Evolutionary conservation across 176 grass and related monocot genomes (phyloP), one percentile per base, ranked within the genome.

Genomic region (Lolium multiflorum): DNA sequence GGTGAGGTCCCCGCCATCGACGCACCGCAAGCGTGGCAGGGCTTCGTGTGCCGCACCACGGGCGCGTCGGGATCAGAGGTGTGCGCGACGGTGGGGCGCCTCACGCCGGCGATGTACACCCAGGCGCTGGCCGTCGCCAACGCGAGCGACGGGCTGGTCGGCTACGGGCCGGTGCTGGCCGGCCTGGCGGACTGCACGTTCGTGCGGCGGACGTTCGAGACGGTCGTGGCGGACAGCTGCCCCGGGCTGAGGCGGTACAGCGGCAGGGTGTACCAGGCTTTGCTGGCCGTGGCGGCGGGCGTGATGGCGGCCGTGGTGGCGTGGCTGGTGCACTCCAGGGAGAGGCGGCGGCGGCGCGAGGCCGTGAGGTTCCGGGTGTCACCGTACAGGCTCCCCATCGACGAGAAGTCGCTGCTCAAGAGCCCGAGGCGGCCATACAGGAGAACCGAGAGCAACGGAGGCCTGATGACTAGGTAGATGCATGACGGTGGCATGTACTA

Each of bases 131-230:
- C 17, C 7, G 88, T 71, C 6, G 86, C 59, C 0, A 82, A 93
- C 47, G 65, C 87, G 49, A 92, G 89, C 91, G 66, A 60, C 1
- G 90, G 92, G 14, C 52, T 98, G 62, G 79, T 66, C 1, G 50
- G 60, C 0, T 89, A 94, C 46, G 87, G 90, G 2, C 91, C 90
- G 0, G 82, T 71, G 14, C 82, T 98, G 0, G 83, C 88, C 18
- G 88, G 82, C 38, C 72, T 98, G 18, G 90, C 88, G 7, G 81
- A 84, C 84, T 98, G 96, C 88, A 82, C 57, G 28, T 96, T 93
- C n/a, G 90, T 94, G 48, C 86, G 96, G 7, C 80, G 62, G 74
- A 87, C 92, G 75, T 98, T 98, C 64, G 62, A 74, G 71, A 65
- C 71, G 20, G 74, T 98, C 12, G 88, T 64, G 9, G 3, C 9